phyloP scores from a whole-genome alignment of 2,329 filamentous ascomycete species.

The Lojkania enalia region DNA sequence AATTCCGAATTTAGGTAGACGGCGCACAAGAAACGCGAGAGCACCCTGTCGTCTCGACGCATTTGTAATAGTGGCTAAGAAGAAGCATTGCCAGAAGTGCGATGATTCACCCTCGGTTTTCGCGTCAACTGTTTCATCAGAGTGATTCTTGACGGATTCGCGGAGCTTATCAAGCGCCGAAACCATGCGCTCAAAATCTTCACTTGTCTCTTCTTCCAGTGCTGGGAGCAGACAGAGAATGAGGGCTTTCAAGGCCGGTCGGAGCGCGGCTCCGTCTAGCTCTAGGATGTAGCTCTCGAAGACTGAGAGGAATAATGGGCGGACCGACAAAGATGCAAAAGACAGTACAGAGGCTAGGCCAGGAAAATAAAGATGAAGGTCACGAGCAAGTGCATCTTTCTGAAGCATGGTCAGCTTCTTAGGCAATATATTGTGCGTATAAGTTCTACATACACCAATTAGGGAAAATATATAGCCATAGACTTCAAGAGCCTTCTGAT shows the following conservation, averaged over 20 bases:
- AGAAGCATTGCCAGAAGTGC: conserved; percentile 99
- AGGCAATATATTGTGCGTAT: conserved; percentile 7
- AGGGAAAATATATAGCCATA: conserved; percentile 87
- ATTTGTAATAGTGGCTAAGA: conserved; percentile 89
- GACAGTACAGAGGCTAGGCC: conserved; percentile 87
- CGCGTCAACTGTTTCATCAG: conserved; percentile 51
- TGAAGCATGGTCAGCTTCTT: conserved; percentile 39
- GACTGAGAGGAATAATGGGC: conserved; percentile 81
- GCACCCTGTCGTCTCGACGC: conserved; percentile 82
- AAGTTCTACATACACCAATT: conserved; percentile 63
- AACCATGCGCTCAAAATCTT: conserved; percentile 91
- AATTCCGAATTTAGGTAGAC: conserved; percentile 70
- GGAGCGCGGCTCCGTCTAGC: conserved; percentile 70
- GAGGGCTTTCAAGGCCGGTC: conserved; percentile 87
- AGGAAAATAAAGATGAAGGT: conserved; percentile 86
- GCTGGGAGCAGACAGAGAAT: conserved; percentile 88
- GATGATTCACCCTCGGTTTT: conserved; percentile 62
- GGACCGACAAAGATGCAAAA: conserved; percentile 90
- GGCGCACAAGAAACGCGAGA: conserved; percentile 80
- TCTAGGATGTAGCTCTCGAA: conserved; percentile 79
- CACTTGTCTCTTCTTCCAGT: conserved; percentile 92
- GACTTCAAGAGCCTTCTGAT: conserved; percentile 95
- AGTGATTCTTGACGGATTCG: conserved; percentile 60
- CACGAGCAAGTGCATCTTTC: conserved; percentile 74
- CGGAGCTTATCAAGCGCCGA: conserved; percentile 79